Evolutionary conservation across 176 grass and related monocot species (phyloP).

Genomic region (Eleusine coracana): DNA sequence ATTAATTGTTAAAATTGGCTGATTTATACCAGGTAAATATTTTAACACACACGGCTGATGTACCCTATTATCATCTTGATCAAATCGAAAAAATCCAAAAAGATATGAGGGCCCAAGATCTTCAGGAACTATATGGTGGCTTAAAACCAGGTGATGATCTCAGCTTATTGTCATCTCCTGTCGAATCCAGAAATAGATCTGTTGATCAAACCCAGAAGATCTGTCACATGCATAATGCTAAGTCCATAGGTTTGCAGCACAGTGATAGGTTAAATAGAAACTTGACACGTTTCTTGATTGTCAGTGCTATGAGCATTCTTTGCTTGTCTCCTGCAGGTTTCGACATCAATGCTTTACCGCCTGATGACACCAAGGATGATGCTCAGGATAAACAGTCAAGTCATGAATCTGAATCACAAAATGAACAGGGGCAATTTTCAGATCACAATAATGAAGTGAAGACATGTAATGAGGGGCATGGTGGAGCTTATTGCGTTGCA

Average conservation of each 20-base stretch:
- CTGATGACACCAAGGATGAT: slow-evolving; percentile 12
- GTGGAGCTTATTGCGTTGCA: slow-evolving; percentile 12
- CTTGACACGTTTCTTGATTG: not conserved
- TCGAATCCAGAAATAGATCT: slow-evolving; percentile 32
- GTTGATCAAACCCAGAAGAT: not conserved
- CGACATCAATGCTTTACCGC: slow-evolving; percentile 42
- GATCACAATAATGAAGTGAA: slow-evolving; percentile 21
- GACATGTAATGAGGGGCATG: slow-evolving; percentile 12
- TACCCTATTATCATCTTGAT: not conserved
- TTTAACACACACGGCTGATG: slow-evolving; percentile 67
- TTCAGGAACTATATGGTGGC: slow-evolving; percentile 35
- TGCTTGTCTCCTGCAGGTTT: slow-evolving; percentile 18
- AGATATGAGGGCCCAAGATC: slow-evolving; percentile 51
- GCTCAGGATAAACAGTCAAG: slow-evolving; percentile 9
- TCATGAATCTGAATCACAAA: slow-evolving; percentile 24
- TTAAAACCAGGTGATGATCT: not conserved
- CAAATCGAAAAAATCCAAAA: slow-evolving; percentile 53
- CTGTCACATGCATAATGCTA: not conserved
- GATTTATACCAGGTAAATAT: slow-evolving; percentile 69
- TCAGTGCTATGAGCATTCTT: slow-evolving; percentile 2
- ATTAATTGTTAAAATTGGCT: slow-evolving; percentile 30
- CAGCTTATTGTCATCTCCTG: slow-evolving; percentile 14
- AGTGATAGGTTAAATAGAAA: not conserved
- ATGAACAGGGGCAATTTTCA: slow-evolving; percentile 24
- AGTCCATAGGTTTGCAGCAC: slow-evolving; percentile 10